Conservation (phyloP, 495 filamentous ascomycete species). For the Podospora didyma region DNA sequence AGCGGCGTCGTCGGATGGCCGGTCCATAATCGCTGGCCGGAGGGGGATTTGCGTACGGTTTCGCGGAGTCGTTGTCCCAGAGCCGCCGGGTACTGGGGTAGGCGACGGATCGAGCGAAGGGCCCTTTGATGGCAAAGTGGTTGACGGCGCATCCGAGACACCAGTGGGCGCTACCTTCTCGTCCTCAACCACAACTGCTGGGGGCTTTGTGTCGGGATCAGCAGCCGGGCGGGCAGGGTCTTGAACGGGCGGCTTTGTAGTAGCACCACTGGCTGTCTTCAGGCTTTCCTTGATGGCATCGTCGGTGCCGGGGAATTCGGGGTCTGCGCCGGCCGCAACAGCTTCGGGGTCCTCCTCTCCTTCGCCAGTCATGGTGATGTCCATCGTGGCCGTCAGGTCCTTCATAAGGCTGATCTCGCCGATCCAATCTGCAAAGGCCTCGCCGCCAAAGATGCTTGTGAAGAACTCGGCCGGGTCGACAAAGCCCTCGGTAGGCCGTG, state of each 20-base stretch:
- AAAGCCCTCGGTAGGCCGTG: constrained; percentile 84
- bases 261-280: constrained; percentile 29
- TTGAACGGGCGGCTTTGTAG: constrained; percentile 20
- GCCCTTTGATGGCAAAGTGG: constrained; percentile 10
- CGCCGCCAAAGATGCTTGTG: constrained; percentile 95
- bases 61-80: constrained; percentile 59
- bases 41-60: constrained; percentile 58
- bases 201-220: constrained; percentile 14
- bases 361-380: constrained; percentile 75
- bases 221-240: constrained; percentile 19
- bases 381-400: constrained; percentile 84
- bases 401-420: constrained; percentile 92
- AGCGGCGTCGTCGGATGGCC: constrained; percentile 79
- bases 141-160: constrained; percentile 11
- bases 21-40: constrained; percentile 83
- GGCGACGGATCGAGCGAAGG: constrained; percentile 29
- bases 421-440: constrained; percentile 89
- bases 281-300: constrained; percentile 48
- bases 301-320: constrained; percentile 43
- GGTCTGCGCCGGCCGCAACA: constrained; percentile 38
- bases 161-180: constrained; percentile 20
- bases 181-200: constrained; percentile 42
- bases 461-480: constrained; percentile 98
- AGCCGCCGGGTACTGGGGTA: constrained; percentile 44
- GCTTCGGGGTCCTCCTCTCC: constrained; percentile 51